Percentiles rank a stretch among this genome's conserved stretches.
Conservation (phyloP, 306 rosid genomes). For the Senna tora region DNA sequence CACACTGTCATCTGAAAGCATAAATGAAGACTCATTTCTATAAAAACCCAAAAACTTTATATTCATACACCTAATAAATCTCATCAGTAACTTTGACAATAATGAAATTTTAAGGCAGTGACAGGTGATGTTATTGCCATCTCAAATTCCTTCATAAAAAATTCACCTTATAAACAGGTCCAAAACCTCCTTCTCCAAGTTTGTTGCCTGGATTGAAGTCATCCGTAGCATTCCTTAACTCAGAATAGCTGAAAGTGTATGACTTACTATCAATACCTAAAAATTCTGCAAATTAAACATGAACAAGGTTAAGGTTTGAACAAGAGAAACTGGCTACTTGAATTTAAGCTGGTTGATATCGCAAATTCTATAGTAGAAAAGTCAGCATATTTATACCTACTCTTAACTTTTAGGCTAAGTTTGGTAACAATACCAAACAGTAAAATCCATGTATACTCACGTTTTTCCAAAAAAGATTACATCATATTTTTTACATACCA, state of each 20-base stretch:
- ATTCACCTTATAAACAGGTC: conserved; percentile 76
- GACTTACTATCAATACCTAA: conserved; percentile 70
- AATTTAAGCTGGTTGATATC: background rate
- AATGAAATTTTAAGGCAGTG: background rate
- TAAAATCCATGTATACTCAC: too few species aligned
- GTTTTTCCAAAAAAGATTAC: background rate
- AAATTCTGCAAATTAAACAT: conserved; percentile 55
- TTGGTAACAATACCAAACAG: too few species aligned
- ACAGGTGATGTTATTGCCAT: background rate
- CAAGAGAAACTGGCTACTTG: background rate
- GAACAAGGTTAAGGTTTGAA: conserved; percentile 23
- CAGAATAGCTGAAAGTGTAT: conserved; percentile 68
- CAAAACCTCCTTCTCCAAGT: conserved; percentile 90
- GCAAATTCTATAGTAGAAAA: background rate
- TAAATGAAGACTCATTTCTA: background rate
- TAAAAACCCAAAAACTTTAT: background rate
- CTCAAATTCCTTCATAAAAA: background rate
- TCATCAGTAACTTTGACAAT: background rate
- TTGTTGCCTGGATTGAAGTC: conserved; percentile 62
- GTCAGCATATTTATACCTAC: background rate
- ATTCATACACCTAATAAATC: background rate
- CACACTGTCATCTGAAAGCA: background rate
- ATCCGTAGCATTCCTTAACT: conserved; percentile 66
- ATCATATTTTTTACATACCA: too few species aligned
- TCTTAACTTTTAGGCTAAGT: too few species aligned